These are phyloP conservation scores for Curvularia spicifera DNA, from an alignment of 2,329 filamentous ascomycete species.

Conservation along the genomic window DNA sequence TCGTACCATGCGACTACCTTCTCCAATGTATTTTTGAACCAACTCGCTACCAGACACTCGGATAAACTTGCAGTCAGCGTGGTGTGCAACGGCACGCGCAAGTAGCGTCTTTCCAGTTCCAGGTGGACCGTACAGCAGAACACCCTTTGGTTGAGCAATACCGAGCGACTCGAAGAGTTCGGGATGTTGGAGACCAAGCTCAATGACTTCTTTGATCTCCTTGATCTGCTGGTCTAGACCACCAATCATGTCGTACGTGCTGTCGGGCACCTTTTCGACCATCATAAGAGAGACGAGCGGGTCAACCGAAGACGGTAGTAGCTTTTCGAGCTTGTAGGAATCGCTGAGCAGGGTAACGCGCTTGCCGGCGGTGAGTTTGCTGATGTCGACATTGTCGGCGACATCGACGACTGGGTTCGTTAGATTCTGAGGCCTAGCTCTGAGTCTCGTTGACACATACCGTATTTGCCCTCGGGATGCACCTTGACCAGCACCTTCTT, in stretches of 20 bases:
- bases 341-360: conserved; percentile 95
- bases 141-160: conserved; percentile 97
- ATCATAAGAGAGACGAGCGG: conserved; percentile 99
- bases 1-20: conserved; percentile 97
- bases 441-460: conserved; percentile 59
- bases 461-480: conserved; percentile 99
- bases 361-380: conserved; percentile 96
- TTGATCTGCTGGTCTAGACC: conserved; percentile 99
- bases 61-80: conserved; percentile 99
- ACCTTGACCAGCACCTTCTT: conserved; percentile 99
- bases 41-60: conserved; percentile 94
- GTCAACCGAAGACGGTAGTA: conserved; percentile 96
- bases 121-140: conserved; percentile 93
- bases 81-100: conserved; percentile 93
- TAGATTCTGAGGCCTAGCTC: conserved; percentile 7
- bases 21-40: conserved; percentile 99
- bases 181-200: conserved; percentile 96
- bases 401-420: conserved; percentile 82
- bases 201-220: conserved; percentile 99
- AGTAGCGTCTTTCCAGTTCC: conserved; percentile 97
- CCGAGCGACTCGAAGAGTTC: conserved; percentile 99
- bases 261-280: conserved; percentile 99
- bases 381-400: conserved; percentile 89
- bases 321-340: conserved; percentile 98
- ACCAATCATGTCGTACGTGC: conserved; percentile 99